These are phyloP conservation scores for Boletus pseudo-olivaceus DNA, from an alignment of 768 basidiomycete genomes.

Conservation along the genomic window DNA sequence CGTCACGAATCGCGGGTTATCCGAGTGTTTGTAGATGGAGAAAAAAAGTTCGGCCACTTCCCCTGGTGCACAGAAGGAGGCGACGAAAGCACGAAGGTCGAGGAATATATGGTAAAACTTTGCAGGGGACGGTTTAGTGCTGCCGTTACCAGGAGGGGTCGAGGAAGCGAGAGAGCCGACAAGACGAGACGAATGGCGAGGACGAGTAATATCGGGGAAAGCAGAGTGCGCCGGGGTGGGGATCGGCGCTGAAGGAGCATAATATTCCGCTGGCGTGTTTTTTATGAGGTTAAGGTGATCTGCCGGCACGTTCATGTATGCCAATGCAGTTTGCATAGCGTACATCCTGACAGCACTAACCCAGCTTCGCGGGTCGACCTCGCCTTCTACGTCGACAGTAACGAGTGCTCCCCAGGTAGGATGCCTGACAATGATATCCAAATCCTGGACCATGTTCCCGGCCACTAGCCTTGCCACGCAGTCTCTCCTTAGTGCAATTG, in stretches of 20 bases:
- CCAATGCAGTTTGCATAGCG: constrained; percentile 80
- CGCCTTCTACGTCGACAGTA: constrained; percentile 85
- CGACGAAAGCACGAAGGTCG: constrained; percentile 89
- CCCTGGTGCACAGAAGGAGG: constrained; percentile 83
- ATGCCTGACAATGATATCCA: constrained; percentile 96
- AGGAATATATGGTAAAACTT: constrained; percentile 90
- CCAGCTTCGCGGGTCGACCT: constrained; percentile 78
- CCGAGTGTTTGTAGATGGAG: constrained; percentile 84
- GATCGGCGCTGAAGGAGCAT: constrained; percentile 39
- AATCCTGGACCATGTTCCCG: constrained; percentile 86
- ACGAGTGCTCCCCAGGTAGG: constrained; percentile 88
- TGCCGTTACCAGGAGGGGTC: neutral
- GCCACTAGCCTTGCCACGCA: constrained; percentile 85
- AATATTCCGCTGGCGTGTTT: constrained; percentile 41
- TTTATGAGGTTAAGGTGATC: constrained; percentile 36
- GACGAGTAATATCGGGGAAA: constrained; percentile 52
- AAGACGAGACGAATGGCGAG: constrained; percentile 32
- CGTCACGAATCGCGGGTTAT: constrained; percentile 75
- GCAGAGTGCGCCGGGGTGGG: constrained; percentile 67
- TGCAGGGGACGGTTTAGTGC: constrained; percentile 41
- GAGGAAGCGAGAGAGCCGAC: constrained; percentile 34
- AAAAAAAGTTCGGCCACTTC: constrained; percentile 94
- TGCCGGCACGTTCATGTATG: constrained; percentile 60
- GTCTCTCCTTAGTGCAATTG: constrained; percentile 72
- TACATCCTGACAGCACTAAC: constrained; percentile 89